Evolutionary conservation across 73 alveolate species (phyloP).

Genomic region (Tetrahymena malaccensis): DNA sequence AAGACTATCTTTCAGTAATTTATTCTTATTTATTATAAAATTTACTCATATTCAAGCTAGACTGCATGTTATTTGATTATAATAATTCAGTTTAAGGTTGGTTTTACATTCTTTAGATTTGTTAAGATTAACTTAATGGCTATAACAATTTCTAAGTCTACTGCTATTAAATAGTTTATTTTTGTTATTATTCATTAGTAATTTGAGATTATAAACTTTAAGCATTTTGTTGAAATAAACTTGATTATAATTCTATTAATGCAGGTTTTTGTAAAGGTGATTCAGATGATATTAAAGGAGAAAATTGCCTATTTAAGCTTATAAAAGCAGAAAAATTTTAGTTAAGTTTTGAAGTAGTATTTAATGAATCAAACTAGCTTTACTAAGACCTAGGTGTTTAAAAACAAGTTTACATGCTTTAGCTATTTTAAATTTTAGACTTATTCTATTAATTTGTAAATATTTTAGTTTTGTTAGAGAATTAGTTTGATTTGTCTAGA

Average conservation of each 20-base stretch:
- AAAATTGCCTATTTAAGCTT: neutral
- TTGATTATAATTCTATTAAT: neutral
- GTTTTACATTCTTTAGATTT: neutral
- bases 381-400: neutral
- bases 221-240: too few relatives aligned
- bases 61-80: too few relatives aligned
- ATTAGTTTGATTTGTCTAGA: neutral
- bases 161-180: too few relatives aligned
- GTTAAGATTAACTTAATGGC: neutral
- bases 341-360: neutral
- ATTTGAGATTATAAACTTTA: neutral
- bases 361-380: neutral
- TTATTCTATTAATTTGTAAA: neutral
- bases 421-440: too few relatives aligned
- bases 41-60: neutral
- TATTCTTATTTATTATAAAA: neutral
- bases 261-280: neutral
- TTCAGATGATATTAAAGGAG: neutral
- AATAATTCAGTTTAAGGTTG: neutral
- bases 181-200: neutral
- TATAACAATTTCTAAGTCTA: neutral
- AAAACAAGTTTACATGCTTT: neutral
- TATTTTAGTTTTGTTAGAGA: neutral
- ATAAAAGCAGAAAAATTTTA: neutral
- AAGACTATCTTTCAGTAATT: neutral